Base-by-base conservation (phyloP, 2,329 filamentous ascomycete genomes). In the Trematosphaeria pertusa region DNA sequence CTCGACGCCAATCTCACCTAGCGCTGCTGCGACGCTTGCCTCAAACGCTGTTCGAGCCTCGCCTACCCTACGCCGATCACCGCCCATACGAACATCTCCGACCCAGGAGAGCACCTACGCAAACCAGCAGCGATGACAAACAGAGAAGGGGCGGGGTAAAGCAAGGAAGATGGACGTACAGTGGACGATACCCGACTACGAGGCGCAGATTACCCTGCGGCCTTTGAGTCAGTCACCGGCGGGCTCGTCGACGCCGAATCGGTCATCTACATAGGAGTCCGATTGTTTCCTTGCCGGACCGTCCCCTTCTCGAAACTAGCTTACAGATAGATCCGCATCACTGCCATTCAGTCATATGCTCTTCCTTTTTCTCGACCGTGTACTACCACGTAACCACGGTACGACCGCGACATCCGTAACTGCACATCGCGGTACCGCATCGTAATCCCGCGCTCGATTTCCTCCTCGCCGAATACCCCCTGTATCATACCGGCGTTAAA, bases 91-190 rank as follows among this genome's bases (percentile, higher is more conserved):
- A 20, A 50, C 54, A 14, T 69, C 65, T 22, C 65, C 67, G 1
- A 59, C 45, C 21, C 59, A 61, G 43, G 62, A 61, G 40, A 64
- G 53, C 54, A 58, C 56, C 24, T 54, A 69, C 51, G 45, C 39
- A 3, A 45, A 56, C 26, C 59, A 59, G 43, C 60, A 61, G 20
- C 58, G 59, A 54, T 69, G 67, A 71, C 67, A 62, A 45, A 51
- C 57, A 48, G 61, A 62, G 56, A 58, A 58, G 64, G 66, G 64
- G 37, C 57, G 54, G 54, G 66, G 67, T 39, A 60, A 61, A 42
- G 41, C 60, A 50, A 61, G 66, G 36, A 70, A 64, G 48, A 68
- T 71, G 66, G 61, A 68, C 41, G 67, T 71, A 10, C 61, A 70
- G 48, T 71, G 66, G 66, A 65, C 64, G 7, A 62, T 62, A 19